Base-by-base conservation (phyloP, 2,329 filamentous ascomycete species). In the Emericellopsis cladophorae region DNA sequence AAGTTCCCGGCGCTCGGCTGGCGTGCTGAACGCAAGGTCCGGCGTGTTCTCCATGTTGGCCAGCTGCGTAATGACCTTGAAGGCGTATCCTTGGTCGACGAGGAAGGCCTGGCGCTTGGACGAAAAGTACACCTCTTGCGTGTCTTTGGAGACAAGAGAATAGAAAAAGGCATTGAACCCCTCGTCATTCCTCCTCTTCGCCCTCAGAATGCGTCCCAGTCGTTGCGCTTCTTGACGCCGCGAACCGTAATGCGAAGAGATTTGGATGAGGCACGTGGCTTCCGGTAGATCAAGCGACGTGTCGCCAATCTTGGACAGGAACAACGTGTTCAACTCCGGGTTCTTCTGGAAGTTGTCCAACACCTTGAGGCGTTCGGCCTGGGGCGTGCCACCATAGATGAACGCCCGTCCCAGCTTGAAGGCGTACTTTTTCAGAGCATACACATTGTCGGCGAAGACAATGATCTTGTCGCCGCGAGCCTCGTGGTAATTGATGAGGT, bases 141-240 rank as follows among this genome's bases (percentile, higher is more conserved):
- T 98, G 56, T 98, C 92, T 59, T 96, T 96, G 6, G 86, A 94
- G 4, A 98, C 92, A 1, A 98, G 74, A 0, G 87, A 94, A 64
- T 98, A 98, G 67, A 98, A 98, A 61, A 96, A 98, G 0, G 92
- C 92, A 56, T 98, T 98, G 62, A 98, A 98, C 7, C 92, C 92
- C 59, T 96, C 92, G 51, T 98, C 92, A 52, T 95, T 96, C 57
- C 92, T 76, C 15, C 92, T 79, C 64, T 98, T 98, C 12, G 92
- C 92, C 62, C 92, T 77, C 4, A 98, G 75, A 51, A 98, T 96
- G 40, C 92, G 82, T 4, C 92, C 89, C 0, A 95, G 71, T 2
- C 89, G 79, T 58, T 95, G 89, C 0, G 89, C 89, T 64, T 95
- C 89, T 59, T 95, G 89, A 61, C 89, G 80, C 48, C 89, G 84